These are phyloP conservation scores for Elasticomyces elasticus DNA, from an alignment of 495 filamentous ascomycete genomes.

Conservation along the genomic window DNA sequence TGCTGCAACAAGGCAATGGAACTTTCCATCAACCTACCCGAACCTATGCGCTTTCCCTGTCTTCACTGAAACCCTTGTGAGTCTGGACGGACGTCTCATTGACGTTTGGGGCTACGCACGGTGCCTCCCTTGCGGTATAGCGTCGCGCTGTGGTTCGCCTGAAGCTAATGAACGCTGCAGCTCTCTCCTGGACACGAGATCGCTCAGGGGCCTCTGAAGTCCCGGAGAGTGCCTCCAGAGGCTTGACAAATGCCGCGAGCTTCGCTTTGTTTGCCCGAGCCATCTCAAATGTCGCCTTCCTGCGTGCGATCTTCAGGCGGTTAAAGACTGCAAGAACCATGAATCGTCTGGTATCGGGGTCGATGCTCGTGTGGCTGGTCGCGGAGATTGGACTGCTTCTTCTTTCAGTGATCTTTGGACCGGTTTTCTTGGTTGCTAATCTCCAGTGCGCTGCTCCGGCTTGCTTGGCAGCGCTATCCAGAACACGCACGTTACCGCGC, in stretches of 20 bases:
- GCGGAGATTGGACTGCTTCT: neutral
- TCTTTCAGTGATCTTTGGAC: neutral
- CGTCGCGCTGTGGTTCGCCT: too few relatives aligned
- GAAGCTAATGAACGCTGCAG: too few relatives aligned
- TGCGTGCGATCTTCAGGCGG: neutral
- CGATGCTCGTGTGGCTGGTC: neutral
- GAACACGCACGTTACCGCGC: neutral
- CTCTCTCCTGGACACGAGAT: too few relatives aligned
- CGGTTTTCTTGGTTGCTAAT: neutral
- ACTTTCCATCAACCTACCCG: too few relatives aligned
- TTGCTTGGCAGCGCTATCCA: neutral
- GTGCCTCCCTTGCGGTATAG: too few relatives aligned
- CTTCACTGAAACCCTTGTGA: too few relatives aligned
- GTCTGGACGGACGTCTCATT: too few relatives aligned
- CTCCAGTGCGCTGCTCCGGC: neutral
- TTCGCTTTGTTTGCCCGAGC: neutral
- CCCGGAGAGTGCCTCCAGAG: neutral
- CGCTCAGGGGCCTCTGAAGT: too few relatives aligned
- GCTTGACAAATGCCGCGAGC: neutral
- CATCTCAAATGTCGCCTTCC: neutral
- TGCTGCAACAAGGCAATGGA: too few relatives aligned
- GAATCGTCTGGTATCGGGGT: neutral
- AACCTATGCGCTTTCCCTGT: too few relatives aligned
- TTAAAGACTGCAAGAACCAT: neutral
- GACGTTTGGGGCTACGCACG: too few relatives aligned